phyloP scores from a whole-genome alignment of 2,329 filamentous ascomycete species.

The Curvularia sp. region DNA sequence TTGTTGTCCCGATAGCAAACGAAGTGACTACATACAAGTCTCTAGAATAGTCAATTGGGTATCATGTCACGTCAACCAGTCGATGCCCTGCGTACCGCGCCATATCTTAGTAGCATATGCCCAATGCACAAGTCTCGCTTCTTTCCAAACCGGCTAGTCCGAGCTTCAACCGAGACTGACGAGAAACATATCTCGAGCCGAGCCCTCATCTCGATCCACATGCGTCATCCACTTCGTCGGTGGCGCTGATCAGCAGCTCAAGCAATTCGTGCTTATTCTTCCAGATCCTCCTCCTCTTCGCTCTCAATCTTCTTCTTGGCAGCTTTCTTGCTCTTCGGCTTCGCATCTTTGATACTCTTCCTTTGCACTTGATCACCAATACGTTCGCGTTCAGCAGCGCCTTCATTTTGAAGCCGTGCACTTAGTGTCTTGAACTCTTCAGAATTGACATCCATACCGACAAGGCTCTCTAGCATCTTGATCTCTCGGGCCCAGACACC shows the following conservation, averaged over 20 bases:
- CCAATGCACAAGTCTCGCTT: background rate
- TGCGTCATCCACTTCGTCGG: conserved; percentile 5
- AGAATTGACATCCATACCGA: conserved; percentile 81
- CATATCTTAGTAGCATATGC: background rate
- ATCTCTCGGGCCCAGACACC: conserved; percentile 91
- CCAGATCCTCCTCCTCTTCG: conserved; percentile 26
- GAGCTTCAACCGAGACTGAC: background rate
- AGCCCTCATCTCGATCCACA: background rate
- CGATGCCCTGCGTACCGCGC: background rate
- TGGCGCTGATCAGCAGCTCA: conserved; percentile 4
- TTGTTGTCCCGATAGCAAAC: background rate
- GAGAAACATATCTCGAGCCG: background rate
- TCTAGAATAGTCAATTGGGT: background rate
- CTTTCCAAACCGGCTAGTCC: background rate
- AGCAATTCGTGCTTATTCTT: conserved; percentile 15
- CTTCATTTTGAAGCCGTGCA: conserved; percentile 68
- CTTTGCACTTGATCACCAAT: conserved; percentile 73
- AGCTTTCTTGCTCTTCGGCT: conserved; percentile 24
- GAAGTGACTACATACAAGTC: background rate
- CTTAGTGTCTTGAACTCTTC: conserved; percentile 74
- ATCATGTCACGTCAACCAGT: background rate
- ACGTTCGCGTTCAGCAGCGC: conserved; percentile 73
- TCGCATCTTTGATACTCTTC: conserved; percentile 27
- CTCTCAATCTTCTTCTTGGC: conserved; percentile 28
- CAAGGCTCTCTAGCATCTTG: conserved; percentile 86